Conservation (phyloP, 2,329 filamentous ascomycete genomes). For the Fusarium acutatum region DNA sequence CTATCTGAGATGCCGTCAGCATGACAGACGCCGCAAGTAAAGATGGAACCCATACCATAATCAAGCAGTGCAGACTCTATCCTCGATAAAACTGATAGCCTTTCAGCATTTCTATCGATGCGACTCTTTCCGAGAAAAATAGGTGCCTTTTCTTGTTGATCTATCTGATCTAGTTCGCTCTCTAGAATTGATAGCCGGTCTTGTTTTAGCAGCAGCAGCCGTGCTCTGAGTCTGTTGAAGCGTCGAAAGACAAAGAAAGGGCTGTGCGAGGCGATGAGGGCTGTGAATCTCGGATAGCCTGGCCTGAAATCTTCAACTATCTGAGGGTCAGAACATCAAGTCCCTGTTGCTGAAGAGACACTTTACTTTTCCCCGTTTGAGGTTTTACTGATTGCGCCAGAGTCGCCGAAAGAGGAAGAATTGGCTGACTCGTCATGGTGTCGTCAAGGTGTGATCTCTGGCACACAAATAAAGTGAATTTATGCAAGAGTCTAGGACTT, state of each 20-base stretch:
- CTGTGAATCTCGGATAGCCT: background rate
- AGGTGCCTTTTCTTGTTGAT: background rate
- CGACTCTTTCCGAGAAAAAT: background rate
- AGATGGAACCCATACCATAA: background rate
- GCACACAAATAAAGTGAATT: background rate
- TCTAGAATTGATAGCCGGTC: background rate
- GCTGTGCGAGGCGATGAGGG: background rate
- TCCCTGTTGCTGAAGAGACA: accelerated
- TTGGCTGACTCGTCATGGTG: background rate
- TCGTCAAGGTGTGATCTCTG: background rate
- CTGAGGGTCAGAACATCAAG: accelerated
- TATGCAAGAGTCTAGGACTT: background rate
- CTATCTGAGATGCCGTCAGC: background rate
- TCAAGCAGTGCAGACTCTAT: background rate
- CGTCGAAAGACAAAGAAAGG: background rate
- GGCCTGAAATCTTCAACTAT: background rate
- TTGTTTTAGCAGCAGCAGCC: background rate
- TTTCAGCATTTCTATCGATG: background rate
- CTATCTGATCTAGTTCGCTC: background rate
- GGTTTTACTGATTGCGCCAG: background rate
- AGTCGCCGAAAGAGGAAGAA: background rate
- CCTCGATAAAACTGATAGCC: background rate
- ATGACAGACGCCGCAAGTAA: accelerated
- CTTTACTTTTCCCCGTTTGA: background rate
- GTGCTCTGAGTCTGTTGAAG: background rate